phyloP scores from a whole-genome alignment of 2,329 filamentous ascomycete species.

The Setomelanomma holmii region DNA sequence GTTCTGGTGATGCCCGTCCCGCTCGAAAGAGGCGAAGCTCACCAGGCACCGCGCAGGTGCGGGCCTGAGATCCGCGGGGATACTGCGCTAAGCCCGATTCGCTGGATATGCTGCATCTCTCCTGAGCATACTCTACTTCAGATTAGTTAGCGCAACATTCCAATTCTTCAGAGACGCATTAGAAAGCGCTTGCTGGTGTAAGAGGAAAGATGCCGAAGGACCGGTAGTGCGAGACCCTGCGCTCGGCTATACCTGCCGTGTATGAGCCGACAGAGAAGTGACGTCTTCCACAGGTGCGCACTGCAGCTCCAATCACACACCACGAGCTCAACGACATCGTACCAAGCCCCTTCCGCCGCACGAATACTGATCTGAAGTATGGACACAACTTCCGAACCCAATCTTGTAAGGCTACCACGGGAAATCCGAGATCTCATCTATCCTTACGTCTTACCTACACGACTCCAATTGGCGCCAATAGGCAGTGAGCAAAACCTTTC shows the following conservation, averaged over 20 bases:
- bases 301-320: too few species aligned
- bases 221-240: background rate
- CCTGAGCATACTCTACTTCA: background rate
- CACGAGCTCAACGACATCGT: too few species aligned
- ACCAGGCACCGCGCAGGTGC: too few species aligned
- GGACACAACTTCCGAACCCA: background rate
- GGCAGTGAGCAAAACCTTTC: background rate
- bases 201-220: background rate
- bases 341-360: too few species aligned
- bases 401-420: background rate
- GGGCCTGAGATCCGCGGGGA: background rate
- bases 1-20: too few species aligned
- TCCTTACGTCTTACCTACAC: background rate
- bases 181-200: background rate
- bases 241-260: background rate
- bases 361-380: too few species aligned
- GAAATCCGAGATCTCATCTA: conserved; percentile 3
- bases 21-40: too few species aligned
- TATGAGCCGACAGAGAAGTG: background rate
- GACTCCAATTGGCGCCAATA: background rate
- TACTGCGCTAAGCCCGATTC: background rate
- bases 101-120: background rate
- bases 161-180: background rate
- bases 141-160: background rate
- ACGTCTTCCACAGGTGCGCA: background rate